Evolutionary conservation across 805 yeast genomes (phyloP).

Genomic region (Metschnikowia vanudenii): DNA sequence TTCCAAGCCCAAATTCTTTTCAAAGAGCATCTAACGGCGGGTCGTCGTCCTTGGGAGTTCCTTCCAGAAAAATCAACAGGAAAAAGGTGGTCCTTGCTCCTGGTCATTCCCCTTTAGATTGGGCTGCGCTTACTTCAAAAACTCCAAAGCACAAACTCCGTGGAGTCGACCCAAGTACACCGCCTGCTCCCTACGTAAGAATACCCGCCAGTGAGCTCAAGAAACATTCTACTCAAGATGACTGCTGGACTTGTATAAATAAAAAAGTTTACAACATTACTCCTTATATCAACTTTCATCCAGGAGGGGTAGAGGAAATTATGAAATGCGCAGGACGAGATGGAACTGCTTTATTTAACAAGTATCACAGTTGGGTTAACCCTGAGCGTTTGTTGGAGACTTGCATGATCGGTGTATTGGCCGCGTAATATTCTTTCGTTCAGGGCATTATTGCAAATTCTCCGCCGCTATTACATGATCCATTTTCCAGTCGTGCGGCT

Average conservation of each 20-base stretch:
- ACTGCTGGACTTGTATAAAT: conserved; percentile 82
- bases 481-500: conserved; percentile 60
- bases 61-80: conserved; percentile 18
- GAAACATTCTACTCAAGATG: conserved; percentile 56
- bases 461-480: conserved; percentile 51
- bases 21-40: conserved; percentile 29
- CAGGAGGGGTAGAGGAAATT: conserved; percentile 84
- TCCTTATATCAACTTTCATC: conserved; percentile 80
- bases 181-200: conserved; percentile 49
- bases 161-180: conserved; percentile 50
- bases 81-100: conserved; percentile 65
- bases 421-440: background rate
- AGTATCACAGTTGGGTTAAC: conserved; percentile 75
- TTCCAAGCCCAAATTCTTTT: conserved; percentile 31
- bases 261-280: conserved; percentile 87
- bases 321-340: conserved; percentile 81
- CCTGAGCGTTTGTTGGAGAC: conserved; percentile 75
- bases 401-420: conserved; percentile 66
- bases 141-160: conserved; percentile 48
- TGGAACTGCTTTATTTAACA: conserved; percentile 72
- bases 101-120: conserved; percentile 83
- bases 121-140: conserved; percentile 63
- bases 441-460: background rate
- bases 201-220: conserved; percentile 57
- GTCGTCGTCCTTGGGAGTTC: conserved; percentile 15